Percentiles rank a stretch among this genome's conserved stretches.
These are phyloP conservation scores for Giardia duodenalis DNA, from an alignment of 208 protist genomes.

Conservation along the genomic window DNA sequence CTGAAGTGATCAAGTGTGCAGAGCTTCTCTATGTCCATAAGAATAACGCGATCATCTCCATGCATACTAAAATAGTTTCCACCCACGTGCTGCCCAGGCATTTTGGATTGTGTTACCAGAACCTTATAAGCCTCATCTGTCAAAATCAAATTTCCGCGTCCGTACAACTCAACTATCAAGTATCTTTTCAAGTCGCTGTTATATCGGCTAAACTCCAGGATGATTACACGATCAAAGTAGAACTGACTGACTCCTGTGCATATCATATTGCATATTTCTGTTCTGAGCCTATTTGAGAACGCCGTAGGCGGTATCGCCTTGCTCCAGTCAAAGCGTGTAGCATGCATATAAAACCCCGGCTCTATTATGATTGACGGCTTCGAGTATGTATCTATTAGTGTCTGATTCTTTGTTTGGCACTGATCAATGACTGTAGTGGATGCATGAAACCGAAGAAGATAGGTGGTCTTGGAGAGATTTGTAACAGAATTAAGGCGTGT, in stretches of 20 bases:
- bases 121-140: not conserved
- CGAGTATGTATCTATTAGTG: not conserved
- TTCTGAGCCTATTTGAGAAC: not conserved
- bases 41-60: too few relatives aligned
- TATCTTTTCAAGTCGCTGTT: not conserved
- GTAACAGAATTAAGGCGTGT: not conserved
- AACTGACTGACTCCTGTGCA: not conserved
- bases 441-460: not conserved
- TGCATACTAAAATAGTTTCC: not conserved
- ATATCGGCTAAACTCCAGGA: not conserved
- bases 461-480: not conserved
- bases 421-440: not conserved
- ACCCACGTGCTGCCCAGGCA: not conserved
- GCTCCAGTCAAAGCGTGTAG: not conserved
- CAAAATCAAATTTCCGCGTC: not conserved
- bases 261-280: not conserved
- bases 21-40: not conserved
- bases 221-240: conserved; percentile 2
- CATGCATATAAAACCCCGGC: not conserved
- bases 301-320: not conserved
- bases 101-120: not conserved
- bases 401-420: not conserved
- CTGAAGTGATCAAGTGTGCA: not conserved
- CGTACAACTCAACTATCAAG: not conserved
- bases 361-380: not conserved